These are phyloP conservation scores for Xylaria telfairii DNA, from an alignment of 495 filamentous ascomycete genomes.

Conservation along the genomic window DNA sequence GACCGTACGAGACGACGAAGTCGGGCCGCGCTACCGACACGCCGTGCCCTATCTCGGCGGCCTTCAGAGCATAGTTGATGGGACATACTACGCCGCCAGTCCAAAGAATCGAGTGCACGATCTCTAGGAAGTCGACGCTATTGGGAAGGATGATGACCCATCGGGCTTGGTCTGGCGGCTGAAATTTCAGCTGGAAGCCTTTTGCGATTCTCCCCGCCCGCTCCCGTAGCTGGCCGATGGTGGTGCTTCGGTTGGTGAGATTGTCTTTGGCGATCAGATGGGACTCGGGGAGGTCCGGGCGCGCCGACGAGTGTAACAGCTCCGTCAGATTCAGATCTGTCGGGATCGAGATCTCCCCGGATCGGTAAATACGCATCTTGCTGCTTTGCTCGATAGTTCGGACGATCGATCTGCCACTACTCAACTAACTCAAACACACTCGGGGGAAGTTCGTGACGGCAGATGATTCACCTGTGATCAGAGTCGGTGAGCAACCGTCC, in stretches of 20 bases:
- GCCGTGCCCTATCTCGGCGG: constrained; percentile 35
- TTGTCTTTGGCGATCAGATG: constrained; percentile 47
- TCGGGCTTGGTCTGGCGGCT: constrained; percentile 36
- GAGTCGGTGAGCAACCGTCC: not conserved
- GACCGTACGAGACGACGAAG: constrained; percentile 42
- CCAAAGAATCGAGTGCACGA: constrained; percentile 40
- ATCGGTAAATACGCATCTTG: constrained; percentile 43
- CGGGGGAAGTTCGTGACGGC: not conserved
- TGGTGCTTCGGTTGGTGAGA: constrained; percentile 45
- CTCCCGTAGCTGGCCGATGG: constrained; percentile 42
- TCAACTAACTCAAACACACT: not conserved
- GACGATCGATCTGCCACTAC: not conserved
- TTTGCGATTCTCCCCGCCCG: constrained; percentile 44
- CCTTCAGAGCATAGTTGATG: constrained; percentile 35
- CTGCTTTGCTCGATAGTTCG: not conserved
- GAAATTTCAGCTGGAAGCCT: constrained; percentile 36
- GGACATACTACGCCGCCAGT: constrained; percentile 36
- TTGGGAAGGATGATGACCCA: constrained; percentile 47
- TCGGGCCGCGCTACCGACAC: constrained; percentile 36
- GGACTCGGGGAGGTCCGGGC: constrained; percentile 38
- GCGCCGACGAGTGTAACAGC: constrained; percentile 41
- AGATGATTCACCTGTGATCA: not conserved
- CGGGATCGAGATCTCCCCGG: constrained; percentile 39
- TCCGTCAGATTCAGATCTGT: constrained; percentile 44
- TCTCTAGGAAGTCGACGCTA: constrained; percentile 45